phyloP scores from a whole-genome alignment of 768 basidiomycete species.

The Nidularia sp. region DNA sequence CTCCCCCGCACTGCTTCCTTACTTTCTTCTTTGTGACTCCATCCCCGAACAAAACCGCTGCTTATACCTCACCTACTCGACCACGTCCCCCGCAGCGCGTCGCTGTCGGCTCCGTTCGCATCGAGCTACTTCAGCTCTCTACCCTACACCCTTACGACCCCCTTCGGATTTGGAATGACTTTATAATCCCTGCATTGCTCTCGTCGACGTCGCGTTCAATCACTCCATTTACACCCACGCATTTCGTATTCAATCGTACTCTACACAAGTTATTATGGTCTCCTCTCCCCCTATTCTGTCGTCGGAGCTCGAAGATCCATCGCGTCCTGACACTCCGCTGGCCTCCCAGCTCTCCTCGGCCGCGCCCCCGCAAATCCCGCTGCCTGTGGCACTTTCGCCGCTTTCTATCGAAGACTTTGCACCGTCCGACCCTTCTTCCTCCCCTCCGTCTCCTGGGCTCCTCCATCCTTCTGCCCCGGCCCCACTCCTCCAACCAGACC shows the following conservation, averaged over 20 bases:
- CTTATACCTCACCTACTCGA: background rate
- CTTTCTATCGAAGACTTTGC: background rate
- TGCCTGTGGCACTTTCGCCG: conserved; percentile 1
- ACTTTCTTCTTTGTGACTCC: background rate
- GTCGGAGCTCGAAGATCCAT: background rate
- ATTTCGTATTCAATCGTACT: background rate
- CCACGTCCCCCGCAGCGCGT: background rate
- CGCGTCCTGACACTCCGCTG: background rate
- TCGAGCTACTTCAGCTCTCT: background rate
- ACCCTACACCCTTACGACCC: background rate
- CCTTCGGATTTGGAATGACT: background rate
- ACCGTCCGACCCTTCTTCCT: too few relatives aligned
- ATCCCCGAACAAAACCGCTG: background rate
- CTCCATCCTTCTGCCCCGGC: too few relatives aligned
- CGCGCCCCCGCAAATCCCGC: background rate
- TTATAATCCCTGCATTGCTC: too few relatives aligned
- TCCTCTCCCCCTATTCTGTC: background rate
- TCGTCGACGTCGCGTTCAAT: background rate
- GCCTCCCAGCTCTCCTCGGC: background rate
- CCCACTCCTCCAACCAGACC: too few relatives aligned
- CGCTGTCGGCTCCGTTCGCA: background rate
- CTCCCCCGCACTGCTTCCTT: background rate
- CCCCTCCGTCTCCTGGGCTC: too few relatives aligned
- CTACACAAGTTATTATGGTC: background rate
- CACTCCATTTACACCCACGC: background rate